Evolutionary conservation across 2,329 filamentous ascomycete species (phyloP).

Genomic region (Verticillium zaregamsianum): DNA sequence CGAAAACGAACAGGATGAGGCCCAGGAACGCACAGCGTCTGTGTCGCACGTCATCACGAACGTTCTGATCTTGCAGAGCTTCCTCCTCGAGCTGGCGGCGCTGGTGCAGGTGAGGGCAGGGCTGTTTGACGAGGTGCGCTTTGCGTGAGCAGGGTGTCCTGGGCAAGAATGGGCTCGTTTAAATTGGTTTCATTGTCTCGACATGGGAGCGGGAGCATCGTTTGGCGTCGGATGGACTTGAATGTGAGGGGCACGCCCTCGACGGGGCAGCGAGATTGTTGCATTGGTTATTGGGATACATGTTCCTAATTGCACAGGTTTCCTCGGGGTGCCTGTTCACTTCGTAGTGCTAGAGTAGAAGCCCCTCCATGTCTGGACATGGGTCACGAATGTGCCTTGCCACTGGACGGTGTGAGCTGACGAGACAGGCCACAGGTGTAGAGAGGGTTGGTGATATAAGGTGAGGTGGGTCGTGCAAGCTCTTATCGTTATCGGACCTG

Average conservation of each 20-base stretch:
- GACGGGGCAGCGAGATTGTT: neutral
- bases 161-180: neutral
- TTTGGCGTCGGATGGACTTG: slow-evolving; percentile 1
- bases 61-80: slow-evolving; percentile 73
- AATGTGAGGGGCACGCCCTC: too few species aligned
- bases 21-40: slow-evolving; percentile 46
- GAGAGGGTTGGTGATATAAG: too few species aligned
- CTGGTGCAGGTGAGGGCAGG: slow-evolving; percentile 71
- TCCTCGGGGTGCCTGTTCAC: neutral
- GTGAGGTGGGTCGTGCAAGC: neutral
- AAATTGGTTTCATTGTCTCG: neutral
- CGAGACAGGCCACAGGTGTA: too few species aligned
- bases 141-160: slow-evolving; percentile 30
- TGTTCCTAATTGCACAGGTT: neutral
- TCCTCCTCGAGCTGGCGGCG: slow-evolving; percentile 71
- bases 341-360: neutral
- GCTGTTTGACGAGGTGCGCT: slow-evolving; percentile 72
- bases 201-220: slow-evolving; percentile 1
- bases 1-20: slow-evolving; percentile 17
- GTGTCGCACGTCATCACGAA: slow-evolving; percentile 79
- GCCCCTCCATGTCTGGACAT: neutral
- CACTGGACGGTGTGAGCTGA: too few species aligned
- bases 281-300: neutral
- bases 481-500: neutral
- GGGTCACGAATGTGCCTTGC: too few species aligned